Conservation (phyloP, 2,329 filamentous ascomycete species). For the Colletotrichum sp. region DNA sequence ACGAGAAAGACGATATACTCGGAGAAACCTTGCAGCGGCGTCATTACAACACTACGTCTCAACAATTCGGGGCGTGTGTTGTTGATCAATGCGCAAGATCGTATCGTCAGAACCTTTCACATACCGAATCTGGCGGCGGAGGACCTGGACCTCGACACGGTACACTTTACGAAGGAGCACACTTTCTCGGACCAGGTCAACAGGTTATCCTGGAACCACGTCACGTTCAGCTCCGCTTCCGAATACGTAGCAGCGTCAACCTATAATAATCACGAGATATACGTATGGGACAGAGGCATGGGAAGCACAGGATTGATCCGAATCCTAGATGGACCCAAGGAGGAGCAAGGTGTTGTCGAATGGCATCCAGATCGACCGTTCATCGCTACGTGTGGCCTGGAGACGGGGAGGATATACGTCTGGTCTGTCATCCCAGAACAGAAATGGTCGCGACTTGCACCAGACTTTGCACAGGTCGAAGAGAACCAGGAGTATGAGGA, state of each 20-base stretch:
- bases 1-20: slow-evolving; percentile 87
- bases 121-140: slow-evolving; percentile 76
- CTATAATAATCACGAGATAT: slow-evolving; percentile 98
- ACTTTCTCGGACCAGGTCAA: slow-evolving; percentile 99
- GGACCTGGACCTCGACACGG: slow-evolving; percentile 80
- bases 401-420: slow-evolving; percentile 91
- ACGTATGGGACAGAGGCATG: slow-evolving; percentile 95
- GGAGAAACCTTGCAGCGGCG: slow-evolving; percentile 83
- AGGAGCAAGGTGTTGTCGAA: slow-evolving; percentile 95
- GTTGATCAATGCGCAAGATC: slow-evolving; percentile 91
- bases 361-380: slow-evolving; percentile 93
- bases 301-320: slow-evolving; percentile 81
- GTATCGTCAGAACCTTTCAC: slow-evolving; percentile 91
- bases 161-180: slow-evolving; percentile 91
- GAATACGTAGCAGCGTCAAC: slow-evolving; percentile 97
- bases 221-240: slow-evolving; percentile 90
- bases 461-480: slow-evolving; percentile 96
- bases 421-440: slow-evolving; percentile 97
- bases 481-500: slow-evolving; percentile 98
- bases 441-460: slow-evolving; percentile 95
- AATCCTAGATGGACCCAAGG: slow-evolving; percentile 95
- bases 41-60: slow-evolving; percentile 86
- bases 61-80: slow-evolving; percentile 85
- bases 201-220: slow-evolving; percentile 93
- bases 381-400: slow-evolving; percentile 88